Evolutionary conservation across 1,284 basidiomycete genomes (phyloP).

Genomic region (Sporisorium reilianum): DNA sequence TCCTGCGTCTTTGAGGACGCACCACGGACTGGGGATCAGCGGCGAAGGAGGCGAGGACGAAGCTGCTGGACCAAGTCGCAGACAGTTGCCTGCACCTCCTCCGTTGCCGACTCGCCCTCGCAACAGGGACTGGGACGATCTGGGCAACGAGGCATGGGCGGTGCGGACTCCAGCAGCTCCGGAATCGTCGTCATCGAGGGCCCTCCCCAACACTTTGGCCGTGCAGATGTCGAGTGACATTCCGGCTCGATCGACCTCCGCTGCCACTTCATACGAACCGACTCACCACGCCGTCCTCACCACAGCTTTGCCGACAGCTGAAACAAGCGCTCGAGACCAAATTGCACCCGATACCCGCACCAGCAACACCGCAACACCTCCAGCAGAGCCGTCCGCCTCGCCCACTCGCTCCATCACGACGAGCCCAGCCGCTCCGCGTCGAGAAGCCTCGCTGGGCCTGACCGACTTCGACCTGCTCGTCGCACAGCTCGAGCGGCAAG

Average conservation of each 20-base stretch:
- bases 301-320: background rate
- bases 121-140: conserved; percentile 16
- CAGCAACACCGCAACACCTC: background rate
- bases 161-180: background rate
- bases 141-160: background rate
- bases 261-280: background rate
- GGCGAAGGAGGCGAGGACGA: background rate
- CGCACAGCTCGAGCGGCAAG: conserved; percentile 44
- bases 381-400: background rate
- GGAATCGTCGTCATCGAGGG: background rate
- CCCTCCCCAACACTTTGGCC: background rate
- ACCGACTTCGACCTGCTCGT: conserved; percentile 67
- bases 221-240: background rate
- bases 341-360: background rate
- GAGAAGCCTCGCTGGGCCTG: conserved; percentile 35
- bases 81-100: conserved; percentile 28
- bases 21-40: conserved; percentile 23
- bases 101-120: conserved; percentile 29
- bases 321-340: background rate
- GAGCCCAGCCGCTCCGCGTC: conserved; percentile 1
- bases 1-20: conserved; percentile 15
- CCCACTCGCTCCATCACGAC: background rate
- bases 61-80: background rate
- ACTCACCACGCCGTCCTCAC: background rate
- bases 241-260: background rate